phyloP scores from a whole-genome alignment of 805 yeast genomes.

The Kuraishia capsulata region DNA sequence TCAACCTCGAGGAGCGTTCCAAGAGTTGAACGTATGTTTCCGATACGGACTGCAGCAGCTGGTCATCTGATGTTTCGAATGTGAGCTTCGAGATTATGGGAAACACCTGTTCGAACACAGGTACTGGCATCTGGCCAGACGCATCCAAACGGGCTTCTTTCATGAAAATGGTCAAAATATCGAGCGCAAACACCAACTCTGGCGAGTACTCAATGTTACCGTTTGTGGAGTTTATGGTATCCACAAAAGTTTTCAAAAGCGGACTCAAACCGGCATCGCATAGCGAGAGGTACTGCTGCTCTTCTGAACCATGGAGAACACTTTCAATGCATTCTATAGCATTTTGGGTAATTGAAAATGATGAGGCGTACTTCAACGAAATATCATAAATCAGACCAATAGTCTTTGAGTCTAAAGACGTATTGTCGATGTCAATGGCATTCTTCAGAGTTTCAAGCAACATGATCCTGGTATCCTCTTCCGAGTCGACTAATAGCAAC shows the following conservation, averaged over 20 bases:
- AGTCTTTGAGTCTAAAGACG: constrained; percentile 20
- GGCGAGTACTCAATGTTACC: constrained; percentile 44
- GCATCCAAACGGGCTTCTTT: constrained; percentile 21
- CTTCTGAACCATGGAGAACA: constrained; percentile 39
- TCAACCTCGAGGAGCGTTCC: constrained; percentile 24
- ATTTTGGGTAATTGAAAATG: constrained; percentile 58
- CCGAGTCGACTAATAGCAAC: constrained; percentile 48
- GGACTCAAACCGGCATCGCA: constrained; percentile 47
- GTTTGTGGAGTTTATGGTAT: constrained; percentile 15
- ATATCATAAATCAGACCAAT: constrained; percentile 52
- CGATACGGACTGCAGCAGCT: constrained; percentile 67
- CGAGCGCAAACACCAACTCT: constrained; percentile 48
- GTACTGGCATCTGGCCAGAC: constrained; percentile 21
- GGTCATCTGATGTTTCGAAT: constrained; percentile 54
- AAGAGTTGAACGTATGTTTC: constrained; percentile 62
- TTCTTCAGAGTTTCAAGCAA: constrained; percentile 61
- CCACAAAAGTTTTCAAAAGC: constrained; percentile 29
- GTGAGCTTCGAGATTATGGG: constrained; percentile 33
- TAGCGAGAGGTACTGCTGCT: constrained; percentile 33
- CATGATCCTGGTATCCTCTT: constrained; percentile 73
- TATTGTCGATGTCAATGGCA: constrained; percentile 40
- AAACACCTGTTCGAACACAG: constrained; percentile 32
- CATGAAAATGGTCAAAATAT: constrained; percentile 43
- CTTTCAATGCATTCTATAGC: constrained; percentile 61
- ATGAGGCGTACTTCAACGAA: constrained; percentile 66